Conservation (phyloP, 2,329 filamentous ascomycete genomes). For the Dothistroma septosporum region DNA sequence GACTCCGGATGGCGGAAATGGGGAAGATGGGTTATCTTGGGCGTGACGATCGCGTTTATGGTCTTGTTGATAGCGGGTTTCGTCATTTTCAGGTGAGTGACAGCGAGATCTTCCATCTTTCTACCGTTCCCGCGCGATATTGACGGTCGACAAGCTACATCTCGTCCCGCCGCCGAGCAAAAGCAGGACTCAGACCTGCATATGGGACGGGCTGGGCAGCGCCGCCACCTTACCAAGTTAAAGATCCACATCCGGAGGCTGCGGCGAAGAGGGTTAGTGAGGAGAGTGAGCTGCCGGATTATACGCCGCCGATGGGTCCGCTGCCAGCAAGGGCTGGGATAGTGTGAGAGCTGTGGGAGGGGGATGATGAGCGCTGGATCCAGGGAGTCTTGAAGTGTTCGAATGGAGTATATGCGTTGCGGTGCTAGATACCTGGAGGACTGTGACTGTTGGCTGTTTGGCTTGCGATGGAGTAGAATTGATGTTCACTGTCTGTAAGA, state of each 20-base stretch:
- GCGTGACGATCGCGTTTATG: background rate
- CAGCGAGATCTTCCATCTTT: too few relatives aligned
- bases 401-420: too few relatives aligned
- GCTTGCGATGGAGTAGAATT: too few relatives aligned
- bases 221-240: conserved; percentile 4
- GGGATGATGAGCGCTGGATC: too few relatives aligned
- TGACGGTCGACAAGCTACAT: conserved; percentile 1
- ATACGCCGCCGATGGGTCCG: background rate
- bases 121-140: background rate
- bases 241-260: conserved; percentile 7
- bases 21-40: conserved; percentile 7
- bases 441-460: too few relatives aligned
- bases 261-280: background rate
- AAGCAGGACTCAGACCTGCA: background rate
- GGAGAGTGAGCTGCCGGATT: background rate
- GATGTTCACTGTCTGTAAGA: too few relatives aligned
- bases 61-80: background rate
- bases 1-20: conserved; percentile 7
- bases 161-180: conserved; percentile 2
- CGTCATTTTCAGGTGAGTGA: conserved; percentile 1
- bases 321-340: too few relatives aligned
- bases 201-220: conserved; percentile 7
- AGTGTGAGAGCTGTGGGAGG: too few relatives aligned
- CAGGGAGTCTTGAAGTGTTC: too few relatives aligned
- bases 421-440: too few relatives aligned